Base-by-base conservation (phyloP, 441 rosid genomes). In the Euphorbia corollata region DNA sequence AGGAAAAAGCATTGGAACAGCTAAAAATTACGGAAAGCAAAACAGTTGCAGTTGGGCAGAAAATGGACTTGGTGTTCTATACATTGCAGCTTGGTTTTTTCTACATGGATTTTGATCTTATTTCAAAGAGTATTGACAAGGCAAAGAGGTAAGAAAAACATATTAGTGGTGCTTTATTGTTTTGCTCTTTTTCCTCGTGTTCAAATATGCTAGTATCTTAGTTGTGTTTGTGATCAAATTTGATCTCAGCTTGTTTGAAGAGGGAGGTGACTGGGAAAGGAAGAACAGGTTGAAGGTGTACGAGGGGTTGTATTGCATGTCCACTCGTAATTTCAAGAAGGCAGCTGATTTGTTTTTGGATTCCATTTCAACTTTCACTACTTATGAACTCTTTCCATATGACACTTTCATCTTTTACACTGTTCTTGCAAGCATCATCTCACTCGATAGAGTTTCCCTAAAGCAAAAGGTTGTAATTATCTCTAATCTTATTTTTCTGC, bases 261-360 rank as follows among this genome's bases (percentile, higher is more conserved):
- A 88, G 80, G 99, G 99, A 68, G 99, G 98, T 77, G 99, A 95
- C 60, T 95, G 99, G 99, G 99, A 95, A 77, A 88, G 92, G 85
- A 95, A 95, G 86, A 95, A 95, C 71, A 82, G 97, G 51, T 79
- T 95, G 78, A 95, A 95, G 82, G 99, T 95, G 67, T 95, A 95
- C 13, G 98, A 92, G 81, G 99, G 99, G 75, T 71, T 95, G 79
- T 87, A 82, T 64, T 90, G 90, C 92, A 88, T 95, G 97, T 85
- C 91, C 47, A 86, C 98, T 58, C 81, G 97, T 67, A 87, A 87
- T 72, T 95, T 95, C 73, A 89, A 82, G 82, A 89, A 83, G 88
- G 98, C 99, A 13, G 87, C 98, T 34, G 66, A 75, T 77, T 76
- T 95, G 71, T 95, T 95, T 84, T 74, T 95, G 79, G 97, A 87